Evolutionary conservation across 2,329 filamentous ascomycete species (phyloP), one percentile per base, ranked within the genome.

Genomic region (Arthrobotrys iridis): DNA sequence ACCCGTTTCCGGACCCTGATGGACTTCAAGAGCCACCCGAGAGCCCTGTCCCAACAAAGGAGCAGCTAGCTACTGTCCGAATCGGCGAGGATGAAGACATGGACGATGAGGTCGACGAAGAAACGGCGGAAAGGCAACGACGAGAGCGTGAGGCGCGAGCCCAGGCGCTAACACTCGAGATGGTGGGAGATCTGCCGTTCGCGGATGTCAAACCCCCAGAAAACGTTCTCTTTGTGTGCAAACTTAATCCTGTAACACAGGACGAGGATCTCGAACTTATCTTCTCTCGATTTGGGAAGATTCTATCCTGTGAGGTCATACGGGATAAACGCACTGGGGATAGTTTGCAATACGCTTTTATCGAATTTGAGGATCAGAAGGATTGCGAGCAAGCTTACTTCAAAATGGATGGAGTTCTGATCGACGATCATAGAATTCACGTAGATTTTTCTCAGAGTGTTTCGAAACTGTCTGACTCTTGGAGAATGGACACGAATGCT

Each of bases 361-460:
- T 99, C 80, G 95, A 99, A 81, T 99, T 94, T 80, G 92, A 94
- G 71, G 91, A 96, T 65, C 95, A 97, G 83, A 88, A 90, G 78
- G 91, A 94, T 62, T 98, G 95, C 82, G 95, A 99, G 83, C 89
- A 92, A 60, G 95, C 95, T 1, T 99, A 97, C 81, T 95, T 96
- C 84, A 99, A 99, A 84, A 99, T 99, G 95, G 93, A 99, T 82
- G 93, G 91, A 1, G 94, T 98, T 1, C 84, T 99, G 65, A 98
- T 99, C 78, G 95, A 99, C 80, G 95, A 99, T 79, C 92, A 97
- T 78, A 90, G 95, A 43, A 99, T 99, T 77, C 95, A 99, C 81
- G 95, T 99, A 66, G 95, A 99, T 83, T 99, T 99, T 83, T 97
- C 93, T 8, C 95, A 99, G 84, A 97, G 93, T 81, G 95, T 91